Percentiles rank a stretch among this genome's conserved stretches.
Conservation (phyloP, 2,329 filamentous ascomycete genomes). For the Verticillium klebahnii region DNA sequence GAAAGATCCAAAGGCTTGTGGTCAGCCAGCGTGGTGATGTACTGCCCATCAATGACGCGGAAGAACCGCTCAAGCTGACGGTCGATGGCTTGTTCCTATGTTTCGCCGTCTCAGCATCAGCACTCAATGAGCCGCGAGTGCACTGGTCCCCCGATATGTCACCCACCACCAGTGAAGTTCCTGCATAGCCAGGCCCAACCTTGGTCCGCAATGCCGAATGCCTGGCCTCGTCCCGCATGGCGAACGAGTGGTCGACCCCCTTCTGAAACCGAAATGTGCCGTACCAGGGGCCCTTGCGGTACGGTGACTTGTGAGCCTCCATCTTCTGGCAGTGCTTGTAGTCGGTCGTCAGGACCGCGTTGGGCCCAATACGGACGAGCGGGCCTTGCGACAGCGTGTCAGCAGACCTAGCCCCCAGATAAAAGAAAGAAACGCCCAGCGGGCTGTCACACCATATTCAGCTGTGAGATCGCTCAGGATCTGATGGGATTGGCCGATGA, state of each 20-base stretch:
- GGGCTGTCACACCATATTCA: conserved; percentile 7
- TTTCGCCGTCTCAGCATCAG: conserved; percentile 31
- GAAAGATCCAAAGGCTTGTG: conserved; percentile 41
- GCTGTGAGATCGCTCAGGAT: conserved; percentile 19
- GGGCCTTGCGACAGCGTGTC: conserved; percentile 21
- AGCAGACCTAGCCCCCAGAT: not conserved
- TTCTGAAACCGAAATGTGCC: conserved; percentile 30
- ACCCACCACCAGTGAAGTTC: not conserved
- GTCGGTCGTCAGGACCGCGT: conserved; percentile 34
- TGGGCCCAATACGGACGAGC: conserved; percentile 36
- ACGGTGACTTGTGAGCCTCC: conserved; percentile 29
- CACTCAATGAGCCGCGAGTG: not conserved
- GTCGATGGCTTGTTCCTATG: conserved; percentile 35
- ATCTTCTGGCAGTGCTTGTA: conserved; percentile 25
- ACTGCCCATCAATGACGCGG: conserved; percentile 41
- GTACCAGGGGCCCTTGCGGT: conserved; percentile 31
- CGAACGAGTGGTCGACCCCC: conserved; percentile 29
- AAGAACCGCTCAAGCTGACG: conserved; percentile 34
- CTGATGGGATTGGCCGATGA: conserved; percentile 2
- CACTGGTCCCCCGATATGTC: not conserved
- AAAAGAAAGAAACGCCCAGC: not conserved
- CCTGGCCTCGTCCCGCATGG: conserved; percentile 25
- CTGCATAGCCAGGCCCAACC: conserved; percentile 36
- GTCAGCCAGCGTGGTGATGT: conserved; percentile 30
- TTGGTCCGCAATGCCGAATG: conserved; percentile 35